These are phyloP conservation scores for Fusarium goolgardi DNA, from an alignment of 2,329 filamentous ascomycete genomes.

Conservation along the genomic window DNA sequence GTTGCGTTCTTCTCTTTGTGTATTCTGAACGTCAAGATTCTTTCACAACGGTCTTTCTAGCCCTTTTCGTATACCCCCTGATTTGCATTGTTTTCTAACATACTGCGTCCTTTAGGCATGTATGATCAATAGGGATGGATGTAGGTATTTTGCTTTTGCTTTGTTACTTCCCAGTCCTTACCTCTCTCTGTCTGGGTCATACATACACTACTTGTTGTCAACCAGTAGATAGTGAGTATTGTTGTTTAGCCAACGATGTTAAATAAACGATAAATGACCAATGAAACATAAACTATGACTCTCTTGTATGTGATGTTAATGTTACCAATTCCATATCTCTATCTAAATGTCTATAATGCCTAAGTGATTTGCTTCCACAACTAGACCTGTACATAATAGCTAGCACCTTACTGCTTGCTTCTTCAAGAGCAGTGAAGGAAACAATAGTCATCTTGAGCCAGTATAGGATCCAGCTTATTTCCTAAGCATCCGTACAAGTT, in stretches of 20 bases:
- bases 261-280: not conserved
- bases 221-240: not conserved
- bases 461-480: too few relatives aligned
- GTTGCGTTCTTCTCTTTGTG: not conserved
- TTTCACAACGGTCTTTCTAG: not conserved
- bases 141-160: too few relatives aligned
- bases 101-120: too few relatives aligned
- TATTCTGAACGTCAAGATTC: not conserved
- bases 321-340: not conserved
- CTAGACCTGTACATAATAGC: not conserved
- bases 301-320: not conserved
- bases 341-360: not conserved
- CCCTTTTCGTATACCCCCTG: too few relatives aligned
- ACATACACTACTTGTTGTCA: not conserved
- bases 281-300: not conserved
- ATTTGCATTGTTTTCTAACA: too few relatives aligned
- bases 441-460: not conserved
- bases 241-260: not conserved
- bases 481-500: not conserved
- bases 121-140: too few relatives aligned
- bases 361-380: not conserved
- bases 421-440: not conserved
- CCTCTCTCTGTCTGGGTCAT: too few relatives aligned
- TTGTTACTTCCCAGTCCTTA: too few relatives aligned
- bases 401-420: not conserved